Evolutionary conservation across 192 early-diverging fungal species (phyloP), one percentile per base, ranked within the genome.

Genomic region (Umbelopsis ramanniana): DNA sequence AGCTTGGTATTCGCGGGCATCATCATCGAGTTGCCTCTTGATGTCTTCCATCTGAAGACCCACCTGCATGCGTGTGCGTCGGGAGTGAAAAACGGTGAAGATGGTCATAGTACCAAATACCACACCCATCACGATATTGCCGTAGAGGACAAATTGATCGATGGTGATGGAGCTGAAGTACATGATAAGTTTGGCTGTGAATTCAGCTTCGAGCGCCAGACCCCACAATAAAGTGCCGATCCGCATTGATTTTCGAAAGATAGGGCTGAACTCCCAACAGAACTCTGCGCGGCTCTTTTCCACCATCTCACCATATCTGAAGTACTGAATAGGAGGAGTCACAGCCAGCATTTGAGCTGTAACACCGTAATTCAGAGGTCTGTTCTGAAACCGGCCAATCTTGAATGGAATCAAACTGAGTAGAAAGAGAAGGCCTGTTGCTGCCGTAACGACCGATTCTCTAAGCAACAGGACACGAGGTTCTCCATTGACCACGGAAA

Each of bases 381-480:
- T 79, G 69, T 53, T 69, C 52, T 37, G 29, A 9, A 11, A 37
- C 46, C 52, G 46, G n/a, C 76, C 69, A 46, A 70, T 69, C 37
- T 74, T 74, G 67, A 77, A 47, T 12, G 79, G 79, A 2, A 81
- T 60, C 14, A 81, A 54, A 21, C 72, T 74, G 54, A 50, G 23
- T 40, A 81, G 47, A 68, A 81, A 81, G 43, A 74, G 23, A 14
- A 69, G 15, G 57, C 79, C 73, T 4, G 48, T 52, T 12, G 67
- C 72, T 22, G 68, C 45, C 0, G 79, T 81, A 21, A 74, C 69
- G 52, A 67, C 9, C 6, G 79, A 81, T 68, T 81, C 75, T 45
- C 75, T 68, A 63, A 81, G 53, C 26, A 81, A 63, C 22, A 77
- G 66, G n/a, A 77, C 35, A 43, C 76, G 69, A 43, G 79, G 69